Base-by-base conservation (phyloP, 2,329 filamentous ascomycete species). In the Thelonectria discophora region DNA sequence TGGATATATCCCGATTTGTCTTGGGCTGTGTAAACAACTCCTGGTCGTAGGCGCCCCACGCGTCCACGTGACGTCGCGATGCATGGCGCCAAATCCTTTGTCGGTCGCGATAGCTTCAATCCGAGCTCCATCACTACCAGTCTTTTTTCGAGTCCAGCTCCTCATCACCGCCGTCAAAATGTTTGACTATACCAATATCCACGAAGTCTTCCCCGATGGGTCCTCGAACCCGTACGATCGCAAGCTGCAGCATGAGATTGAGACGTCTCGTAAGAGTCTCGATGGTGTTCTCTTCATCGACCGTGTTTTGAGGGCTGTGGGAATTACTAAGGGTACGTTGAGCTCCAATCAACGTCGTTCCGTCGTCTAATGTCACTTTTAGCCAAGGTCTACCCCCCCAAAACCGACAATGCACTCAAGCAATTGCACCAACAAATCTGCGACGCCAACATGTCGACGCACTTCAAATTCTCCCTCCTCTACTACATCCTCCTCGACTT, bases 401-500 rank as follows among this genome's bases (percentile, higher is more conserved):
- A 87, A 72, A 86, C 85, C 55, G 88, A 90, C 60, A 82, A 81
- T 62, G 86, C 88, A 43, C 83, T 96, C 30, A 86, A 87, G 67
- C 85, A 86, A 40, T 83, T 96, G 6, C 89, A 94, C 77, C 81
- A 87, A 63, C 86, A 88, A 61, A 88, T 97, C 65, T 85, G 88
- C 74, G 83, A 87, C 24, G 86, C 80, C 55, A 80, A 80, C 50
- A 87, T 90, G 68, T 85, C 89, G 8, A 82, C 86, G 55, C 90
- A 94, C 75, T 89, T 94, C 79, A 94, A 94, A 75, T 87, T 93
- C 67, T 92, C 92, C 17, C 84, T 95, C 49, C 82, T 96, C 65
- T 96, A 92, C 81, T 97, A 96, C 75, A 81, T 96, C 40, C 84
- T 96, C 3, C 89, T 92, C 71, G 92, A 96, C 74, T 86, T 90